Conservation (phyloP, 2,329 filamentous ascomycete species). For the Rhynchosporium agropyri region DNA sequence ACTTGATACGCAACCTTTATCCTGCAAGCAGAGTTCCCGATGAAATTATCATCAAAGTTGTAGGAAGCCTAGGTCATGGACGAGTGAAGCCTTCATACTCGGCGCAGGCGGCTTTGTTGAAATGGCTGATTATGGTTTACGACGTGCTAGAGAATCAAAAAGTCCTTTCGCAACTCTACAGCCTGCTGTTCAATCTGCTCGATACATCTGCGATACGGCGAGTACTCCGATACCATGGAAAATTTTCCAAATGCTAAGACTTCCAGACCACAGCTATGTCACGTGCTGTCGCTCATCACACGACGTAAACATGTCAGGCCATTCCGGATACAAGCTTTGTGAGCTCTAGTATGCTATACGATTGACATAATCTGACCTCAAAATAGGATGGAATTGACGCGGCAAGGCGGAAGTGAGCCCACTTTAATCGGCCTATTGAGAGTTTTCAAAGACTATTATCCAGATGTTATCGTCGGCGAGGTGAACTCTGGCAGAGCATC, state of each 20-base stretch:
- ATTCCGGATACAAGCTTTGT: conserved; percentile 75
- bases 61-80: conserved; percentile 77
- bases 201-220: conserved; percentile 75
- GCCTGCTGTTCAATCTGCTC: conserved; percentile 77
- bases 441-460: conserved; percentile 90
- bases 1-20: conserved; percentile 74
- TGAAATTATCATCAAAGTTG: conserved; percentile 63
- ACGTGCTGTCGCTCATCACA: conserved; percentile 78
- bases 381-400: conserved; percentile 57
- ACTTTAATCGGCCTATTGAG: conserved; percentile 73
- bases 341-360: background rate
- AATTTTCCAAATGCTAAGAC: conserved; percentile 11
- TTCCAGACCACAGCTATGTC: conserved; percentile 58
- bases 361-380: conserved; percentile 18
- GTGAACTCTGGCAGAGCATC: conserved; percentile 62
- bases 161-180: conserved; percentile 70
- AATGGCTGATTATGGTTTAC: conserved; percentile 78
- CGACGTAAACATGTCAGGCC: conserved; percentile 81
- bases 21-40: conserved; percentile 66
- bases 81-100: conserved; percentile 71
- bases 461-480: conserved; percentile 80
- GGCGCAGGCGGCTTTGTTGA: conserved; percentile 71
- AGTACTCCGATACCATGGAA: conserved; percentile 43
- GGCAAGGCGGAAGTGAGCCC: conserved; percentile 71
- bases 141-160: conserved; percentile 67